phyloP scores from a whole-genome alignment of 345 rosid genomes.

The Boechera retrofracta region DNA sequence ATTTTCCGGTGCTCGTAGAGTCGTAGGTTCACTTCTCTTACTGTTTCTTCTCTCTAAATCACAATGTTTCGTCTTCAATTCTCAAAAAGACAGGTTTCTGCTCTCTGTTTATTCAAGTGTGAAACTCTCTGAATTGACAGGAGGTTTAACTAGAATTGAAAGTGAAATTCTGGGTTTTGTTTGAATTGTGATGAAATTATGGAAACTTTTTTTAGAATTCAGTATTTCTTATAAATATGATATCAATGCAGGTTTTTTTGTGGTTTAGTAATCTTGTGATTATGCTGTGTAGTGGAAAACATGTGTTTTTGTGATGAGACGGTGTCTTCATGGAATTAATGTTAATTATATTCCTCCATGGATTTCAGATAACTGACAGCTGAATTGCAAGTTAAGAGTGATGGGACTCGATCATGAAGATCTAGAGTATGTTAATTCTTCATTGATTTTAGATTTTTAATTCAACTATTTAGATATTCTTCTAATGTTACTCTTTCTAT shows the following conservation, averaged over 20 bases:
- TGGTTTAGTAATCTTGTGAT: neutral
- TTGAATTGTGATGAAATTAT: no score
- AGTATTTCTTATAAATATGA: no score
- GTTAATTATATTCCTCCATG: neutral
- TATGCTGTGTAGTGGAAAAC: neutral
- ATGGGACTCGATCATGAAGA: slow-evolving; percentile 39
- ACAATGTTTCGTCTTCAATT: neutral
- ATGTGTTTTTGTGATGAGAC: no score
- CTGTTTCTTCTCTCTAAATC: neutral
- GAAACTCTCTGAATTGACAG: no score
- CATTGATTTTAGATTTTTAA: neutral
- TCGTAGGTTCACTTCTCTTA: neutral
- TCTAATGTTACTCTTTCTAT: slow-evolving; percentile 2
- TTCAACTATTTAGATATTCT: neutral
- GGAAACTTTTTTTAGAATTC: no score
- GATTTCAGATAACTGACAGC: slow-evolving; percentile 28
- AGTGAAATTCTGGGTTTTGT: no score
- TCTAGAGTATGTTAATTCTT: slow-evolving; percentile 29
- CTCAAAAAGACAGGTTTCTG: no score
- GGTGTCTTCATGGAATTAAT: no score
- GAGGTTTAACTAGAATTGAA: no score
- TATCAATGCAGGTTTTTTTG: no score
- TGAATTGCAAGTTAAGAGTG: slow-evolving; percentile 19
- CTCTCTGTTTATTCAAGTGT: no score
- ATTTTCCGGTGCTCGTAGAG: neutral